Evolutionary conservation across 139 green algal genomes (phyloP), one percentile per base, ranked within the genome.

Genomic region (Ettlia oleoabundans): DNA sequence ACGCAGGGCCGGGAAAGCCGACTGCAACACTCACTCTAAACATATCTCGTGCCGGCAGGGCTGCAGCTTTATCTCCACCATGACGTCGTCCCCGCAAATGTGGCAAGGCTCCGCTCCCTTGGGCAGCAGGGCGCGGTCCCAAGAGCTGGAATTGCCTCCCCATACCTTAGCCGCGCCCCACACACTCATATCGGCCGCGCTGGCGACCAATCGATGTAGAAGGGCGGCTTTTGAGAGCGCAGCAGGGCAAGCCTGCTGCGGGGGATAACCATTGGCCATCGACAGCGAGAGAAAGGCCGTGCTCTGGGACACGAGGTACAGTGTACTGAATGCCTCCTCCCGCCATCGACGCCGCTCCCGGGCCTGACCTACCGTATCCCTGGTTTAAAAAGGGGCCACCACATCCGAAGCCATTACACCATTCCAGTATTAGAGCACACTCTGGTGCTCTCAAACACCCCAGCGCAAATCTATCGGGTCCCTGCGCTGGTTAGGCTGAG

Each of bases 71-170:
- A 52, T 3, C 35, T 65, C 55, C 55, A 65, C 55, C 15, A 65
- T 32, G 28, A 32, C 55, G 21, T 65, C 55, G 55, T 52, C 53
- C 3, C 35, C 73, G 37, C 73, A 80, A 28, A 80, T 69, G 71
- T 78, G 53, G 73, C 73, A 80, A 13, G 28, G 30, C 53, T 80
- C 73, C 6, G 30, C 10, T 24, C 73, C 73, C 53, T 80, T 80
- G 0, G 73, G 73, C 73, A 80, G 73, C 9, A 32, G 26, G 9
- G 53, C 52, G 28, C 73, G 70, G 1, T 67, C 73, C 21, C 52
- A 37, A 22, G 52, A 37, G 24, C 26, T 53, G 7, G 52, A 21
- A 15, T 15, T 47, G 24, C 15, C 73, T 21, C 53, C 53, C 32
- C 55, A 65, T 5, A n/a, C 55, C 55, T 65, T 65, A 5, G 55